These are phyloP conservation scores for Platanthera zijinensis DNA, from an alignment of 106 monocot species.

Conservation along the genomic window DNA sequence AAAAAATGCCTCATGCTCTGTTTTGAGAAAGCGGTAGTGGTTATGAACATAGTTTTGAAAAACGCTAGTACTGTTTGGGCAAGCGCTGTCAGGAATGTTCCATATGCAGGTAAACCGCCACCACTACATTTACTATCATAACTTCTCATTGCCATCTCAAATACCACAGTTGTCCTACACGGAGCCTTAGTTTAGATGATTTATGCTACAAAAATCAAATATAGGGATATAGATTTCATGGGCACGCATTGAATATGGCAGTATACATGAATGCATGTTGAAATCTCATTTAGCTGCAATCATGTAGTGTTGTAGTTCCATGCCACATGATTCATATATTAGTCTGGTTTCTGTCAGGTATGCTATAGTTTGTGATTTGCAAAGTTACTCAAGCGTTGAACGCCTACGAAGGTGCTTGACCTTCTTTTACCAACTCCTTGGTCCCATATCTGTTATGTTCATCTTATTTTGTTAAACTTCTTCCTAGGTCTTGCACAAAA, in stretches of 20 bases:
- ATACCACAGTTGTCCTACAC: no score
- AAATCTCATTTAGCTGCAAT: neutral
- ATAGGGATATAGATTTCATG: neutral
- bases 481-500: neutral
- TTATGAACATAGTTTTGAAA: no score
- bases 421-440: neutral
- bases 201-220: no score
- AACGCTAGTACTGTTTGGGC: no score
- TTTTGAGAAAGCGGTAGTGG: no score
- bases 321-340: neutral
- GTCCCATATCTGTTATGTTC: neutral
- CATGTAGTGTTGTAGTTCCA: neutral
- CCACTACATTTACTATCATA: no score
- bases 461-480: neutral
- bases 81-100: no score
- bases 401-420: conserved; percentile 70
- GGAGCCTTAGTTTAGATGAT: no score
- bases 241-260: neutral
- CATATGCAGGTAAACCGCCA: no score
- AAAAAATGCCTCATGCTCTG: no score
- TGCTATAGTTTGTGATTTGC: conserved; percentile 89
- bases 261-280: neutral
- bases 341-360: conserved; percentile 39
- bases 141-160: no score
- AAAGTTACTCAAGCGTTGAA: conserved; percentile 61